Base-by-base conservation (phyloP, 306 rosid species). In the Cucurbita argyrosperma region DNA sequence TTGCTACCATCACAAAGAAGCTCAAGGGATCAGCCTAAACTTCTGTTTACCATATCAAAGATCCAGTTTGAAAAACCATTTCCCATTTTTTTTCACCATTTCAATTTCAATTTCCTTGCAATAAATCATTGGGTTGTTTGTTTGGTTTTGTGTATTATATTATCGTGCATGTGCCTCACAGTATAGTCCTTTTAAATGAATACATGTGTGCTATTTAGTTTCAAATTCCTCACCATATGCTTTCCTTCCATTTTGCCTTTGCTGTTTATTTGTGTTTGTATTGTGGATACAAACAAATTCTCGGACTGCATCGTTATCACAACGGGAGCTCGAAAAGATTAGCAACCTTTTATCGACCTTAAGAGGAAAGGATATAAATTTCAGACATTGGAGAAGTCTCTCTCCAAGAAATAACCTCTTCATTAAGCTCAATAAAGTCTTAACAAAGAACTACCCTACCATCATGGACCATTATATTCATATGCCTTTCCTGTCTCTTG, bases 1-100 rank as follows among this genome's bases (percentile, higher is more conserved):
- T 92, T 61, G 98, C 96, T 76, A 49, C 88, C 77, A 86, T 90
- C 88, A 85, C 98, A 77, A 92, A 90, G 91, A 92, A 89, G 84
- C 96, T 92, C 81, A 92, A 92, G 89, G 89, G 83, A 81, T 81
- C 87, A 65, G 89, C 93, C 59, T 90, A 70, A 82, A 21, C 18
- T 57, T 14, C 30, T 43, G 14, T 43, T 39, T 16, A 21, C 39
- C 18, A 4, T 30, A 74, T 8, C 45, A 74, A 45, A 74, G 62
- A 47, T 64, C 71, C 75, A 70, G 74, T 83, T 82, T 76, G 79
- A 81, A 82, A 21, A 40, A 39, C 42, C 43, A 30, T 83, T 79
- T 52, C 82, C 83, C 69, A 82, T 87, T 85, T 80, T 81, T 81
- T 57, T 84, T 82, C 45, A 75, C 53, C 77, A 47, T 74, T 79